A percentile compares a stretch with the other conserved stretches of the same genome.
Evolutionary conservation across 2,329 filamentous ascomycete genomes (phyloP).

Genomic region (Teratosphaeriaceae sp.): DNA sequence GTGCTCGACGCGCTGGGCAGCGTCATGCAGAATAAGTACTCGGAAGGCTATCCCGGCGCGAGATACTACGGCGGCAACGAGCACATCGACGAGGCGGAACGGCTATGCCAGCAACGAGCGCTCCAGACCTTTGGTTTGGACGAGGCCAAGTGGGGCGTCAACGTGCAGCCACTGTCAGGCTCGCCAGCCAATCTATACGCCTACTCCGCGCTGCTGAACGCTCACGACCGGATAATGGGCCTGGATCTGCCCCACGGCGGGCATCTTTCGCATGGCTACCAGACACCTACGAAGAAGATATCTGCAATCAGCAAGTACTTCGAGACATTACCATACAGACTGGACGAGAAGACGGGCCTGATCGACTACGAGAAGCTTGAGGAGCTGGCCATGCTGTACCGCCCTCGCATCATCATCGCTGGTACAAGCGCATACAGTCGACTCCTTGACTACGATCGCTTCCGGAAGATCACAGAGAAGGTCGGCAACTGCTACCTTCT

Average conservation of each 20-base stretch:
- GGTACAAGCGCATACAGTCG: constrained; percentile 95
- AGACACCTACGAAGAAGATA: constrained; percentile 94
- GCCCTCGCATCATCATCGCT: constrained; percentile 91
- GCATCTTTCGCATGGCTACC: constrained; percentile 94
- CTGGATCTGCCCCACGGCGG: constrained; percentile 91
- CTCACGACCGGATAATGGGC: constrained; percentile 95
- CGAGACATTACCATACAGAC: constrained; percentile 90
- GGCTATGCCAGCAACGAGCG: constrained; percentile 83
- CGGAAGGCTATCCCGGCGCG: constrained; percentile 93
- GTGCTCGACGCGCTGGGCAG: constrained; percentile 87
- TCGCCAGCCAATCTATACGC: constrained; percentile 96
- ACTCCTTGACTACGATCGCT: constrained; percentile 87
- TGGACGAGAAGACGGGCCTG: constrained; percentile 81
- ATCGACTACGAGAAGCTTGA: constrained; percentile 95
- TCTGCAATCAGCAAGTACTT: constrained; percentile 99
- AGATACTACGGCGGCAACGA: constrained; percentile 97
- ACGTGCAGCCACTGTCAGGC: constrained; percentile 68
- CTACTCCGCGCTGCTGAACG: constrained; percentile 94
- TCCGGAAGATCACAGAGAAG: constrained; percentile 87
- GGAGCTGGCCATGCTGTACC: constrained; percentile 78
- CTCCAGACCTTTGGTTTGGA: constrained; percentile 81
- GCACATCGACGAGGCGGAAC: constrained; percentile 86
- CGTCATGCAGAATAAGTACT: constrained; percentile 99
- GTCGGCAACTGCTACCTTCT: constrained; percentile 74
- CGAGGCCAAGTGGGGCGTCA: constrained; percentile 88